Base-by-base conservation (phyloP, 1,139 yeast genomes). In the Saccharomyces uvarum region DNA sequence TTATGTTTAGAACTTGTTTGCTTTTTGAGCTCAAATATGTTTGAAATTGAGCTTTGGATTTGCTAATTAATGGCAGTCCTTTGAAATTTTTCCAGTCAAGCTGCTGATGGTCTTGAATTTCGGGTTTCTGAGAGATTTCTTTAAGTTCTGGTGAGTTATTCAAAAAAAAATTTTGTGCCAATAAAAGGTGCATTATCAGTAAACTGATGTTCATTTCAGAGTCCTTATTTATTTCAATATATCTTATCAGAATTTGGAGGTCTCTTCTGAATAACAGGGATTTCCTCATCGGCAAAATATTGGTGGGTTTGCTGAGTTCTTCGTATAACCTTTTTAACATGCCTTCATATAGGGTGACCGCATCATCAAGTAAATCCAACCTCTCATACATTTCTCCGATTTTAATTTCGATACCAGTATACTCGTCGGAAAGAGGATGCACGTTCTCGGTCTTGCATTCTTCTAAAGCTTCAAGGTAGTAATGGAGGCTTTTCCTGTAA, bases 331-430 rank as follows among this genome's bases (percentile, higher is more conserved):
- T 73, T 1, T 83, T 76, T 13, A 85, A 82, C 55, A 87, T 75
- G 62, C 84, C 90, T 56, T 82, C 75, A 69, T 87, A 87, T 28
- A 86, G 68, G 61, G 77, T 75, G 29, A 80, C 74, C 0, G 95
- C 95, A 55, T 84, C 88, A 21, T 78, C 77, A 33, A 68, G 57
- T 81, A 79, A 76, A 32, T 75, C 75, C 61, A 86, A 72, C 51
- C 84, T 73, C 65, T 87, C 95, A 68, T 83, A 88, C 90, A 89
- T 86, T 67, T 90, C 96, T 2, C 86, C 96, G 48, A 88, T 75
- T 65, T 90, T 88, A 64, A 91, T 75, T 64, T 89, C 95, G 56
- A 90, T 80, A 0, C 97, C 97, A 0, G 97, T 90, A 64, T 83
- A 86, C 62, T 84, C 87, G 60, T 86, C 87, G 51, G 81, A 75